A percentile compares a stretch with the other conserved stretches of the same genome.
phyloP scores from a whole-genome alignment of 208 protist species.

The Leishmania turanica region DNA sequence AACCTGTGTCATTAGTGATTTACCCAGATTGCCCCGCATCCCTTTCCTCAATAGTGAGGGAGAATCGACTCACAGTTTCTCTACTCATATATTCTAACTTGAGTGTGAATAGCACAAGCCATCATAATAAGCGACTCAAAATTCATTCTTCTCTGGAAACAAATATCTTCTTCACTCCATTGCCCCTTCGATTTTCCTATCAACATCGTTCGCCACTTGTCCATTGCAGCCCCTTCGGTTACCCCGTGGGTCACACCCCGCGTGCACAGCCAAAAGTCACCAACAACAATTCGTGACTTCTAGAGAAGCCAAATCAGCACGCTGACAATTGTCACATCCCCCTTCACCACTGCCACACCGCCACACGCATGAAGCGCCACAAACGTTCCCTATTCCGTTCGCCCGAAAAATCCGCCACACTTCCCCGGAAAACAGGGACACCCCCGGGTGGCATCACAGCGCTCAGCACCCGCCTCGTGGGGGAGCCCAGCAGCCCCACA shows the following conservation, averaged over 20 bases:
- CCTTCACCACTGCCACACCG: too few species aligned
- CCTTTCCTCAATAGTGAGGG: not conserved
- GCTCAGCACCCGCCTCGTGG: not conserved
- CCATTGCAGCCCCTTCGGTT: too few species aligned
- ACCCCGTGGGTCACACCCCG: too few species aligned
- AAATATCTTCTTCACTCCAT: not conserved
- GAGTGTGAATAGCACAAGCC: not conserved
- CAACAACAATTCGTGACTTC: too few species aligned
- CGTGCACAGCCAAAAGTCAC: too few species aligned
- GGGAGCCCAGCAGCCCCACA: not conserved
- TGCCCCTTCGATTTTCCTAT: not conserved
- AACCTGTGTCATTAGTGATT: not conserved
- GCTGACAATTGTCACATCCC: too few species aligned
- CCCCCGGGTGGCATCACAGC: too few species aligned
- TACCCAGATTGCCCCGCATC: not conserved
- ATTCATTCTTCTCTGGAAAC: not conserved
- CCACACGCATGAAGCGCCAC: accelerated
- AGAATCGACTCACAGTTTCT: not conserved
- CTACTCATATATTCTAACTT: not conserved
- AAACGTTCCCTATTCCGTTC: too few species aligned
- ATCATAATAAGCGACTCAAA: not conserved
- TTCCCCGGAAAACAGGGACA: not conserved
- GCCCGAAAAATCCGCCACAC: too few species aligned
- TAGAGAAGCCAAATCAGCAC: too few species aligned
- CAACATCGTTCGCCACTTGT: not conserved